Conservation (phyloP, 2,329 filamentous ascomycete genomes). For the Fusarium guadeloupense region DNA sequence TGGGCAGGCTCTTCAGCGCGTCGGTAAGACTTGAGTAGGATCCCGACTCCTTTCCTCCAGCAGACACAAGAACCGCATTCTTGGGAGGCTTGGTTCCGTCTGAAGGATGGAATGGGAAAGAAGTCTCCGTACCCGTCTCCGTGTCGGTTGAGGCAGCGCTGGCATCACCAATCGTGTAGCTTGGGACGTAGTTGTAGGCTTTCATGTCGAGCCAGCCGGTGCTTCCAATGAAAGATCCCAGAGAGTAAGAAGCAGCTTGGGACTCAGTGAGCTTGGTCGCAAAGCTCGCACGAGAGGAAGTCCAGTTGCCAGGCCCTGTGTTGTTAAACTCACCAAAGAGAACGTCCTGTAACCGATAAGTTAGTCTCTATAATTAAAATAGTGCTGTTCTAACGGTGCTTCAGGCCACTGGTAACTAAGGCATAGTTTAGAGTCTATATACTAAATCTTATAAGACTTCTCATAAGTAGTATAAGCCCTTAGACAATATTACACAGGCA, state of each 20-base stretch:
- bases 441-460: too few species aligned
- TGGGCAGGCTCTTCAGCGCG: slow-evolving; percentile 45
- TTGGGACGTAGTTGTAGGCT: slow-evolving; percentile 38
- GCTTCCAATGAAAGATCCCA: slow-evolving; percentile 32
- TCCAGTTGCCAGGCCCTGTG: slow-evolving; percentile 53
- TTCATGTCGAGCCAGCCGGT: slow-evolving; percentile 40
- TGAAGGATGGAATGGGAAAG: slow-evolving; percentile 44
- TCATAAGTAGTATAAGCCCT: too few species aligned
- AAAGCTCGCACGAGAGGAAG: slow-evolving; percentile 29
- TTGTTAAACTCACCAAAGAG: slow-evolving; percentile 68
- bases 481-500: too few species aligned
- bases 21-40: slow-evolving; percentile 45
- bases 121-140: slow-evolving; percentile 1
- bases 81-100: slow-evolving; percentile 53
- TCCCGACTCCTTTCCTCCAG: slow-evolving; percentile 35
- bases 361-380: too few species aligned
- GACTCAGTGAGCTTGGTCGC: slow-evolving; percentile 35
- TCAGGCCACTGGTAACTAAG: too few species aligned
- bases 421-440: too few species aligned
- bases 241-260: slow-evolving; percentile 29
- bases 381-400: too few species aligned
- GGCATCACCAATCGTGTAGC: slow-evolving; percentile 19
- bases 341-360: slow-evolving; percentile 51
- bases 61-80: slow-evolving; percentile 54
- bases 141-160: slow-evolving; percentile 32